These are phyloP conservation scores for Corymbia citriodora DNA, from an alignment of 441 rosid genomes.

Conservation along the genomic window DNA sequence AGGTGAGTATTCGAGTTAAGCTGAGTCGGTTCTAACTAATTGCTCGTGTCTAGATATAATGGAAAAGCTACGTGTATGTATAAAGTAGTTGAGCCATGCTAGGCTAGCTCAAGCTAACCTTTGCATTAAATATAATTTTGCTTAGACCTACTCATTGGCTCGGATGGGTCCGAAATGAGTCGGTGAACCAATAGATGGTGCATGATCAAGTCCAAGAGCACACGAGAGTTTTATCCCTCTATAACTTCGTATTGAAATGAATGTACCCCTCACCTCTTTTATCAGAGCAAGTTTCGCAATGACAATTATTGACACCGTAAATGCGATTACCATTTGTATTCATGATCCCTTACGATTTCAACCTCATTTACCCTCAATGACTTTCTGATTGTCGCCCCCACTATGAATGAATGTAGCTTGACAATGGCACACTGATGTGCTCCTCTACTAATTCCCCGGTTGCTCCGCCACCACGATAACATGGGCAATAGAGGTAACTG, in stretches of 20 bases:
- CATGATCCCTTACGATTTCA: neutral
- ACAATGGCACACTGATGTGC: neutral
- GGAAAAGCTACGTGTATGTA: neutral
- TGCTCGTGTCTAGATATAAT: accelerated
- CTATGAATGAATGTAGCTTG: no score
- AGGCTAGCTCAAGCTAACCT: neutral
- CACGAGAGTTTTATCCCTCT: neutral
- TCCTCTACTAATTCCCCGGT: neutral
- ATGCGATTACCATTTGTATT: neutral
- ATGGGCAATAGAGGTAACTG: neutral
- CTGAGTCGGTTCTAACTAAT: neutral
- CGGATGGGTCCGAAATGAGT: neutral
- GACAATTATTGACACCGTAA: neutral
- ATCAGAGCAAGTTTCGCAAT: neutral
- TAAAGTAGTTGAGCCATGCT: neutral
- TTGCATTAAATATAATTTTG: neutral
- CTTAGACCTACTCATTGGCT: neutral
- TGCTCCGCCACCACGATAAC: neutral
- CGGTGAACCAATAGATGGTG: accelerated
- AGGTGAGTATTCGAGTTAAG: neutral
- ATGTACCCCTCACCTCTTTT: neutral
- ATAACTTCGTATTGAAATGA: neutral
- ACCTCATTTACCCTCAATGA: neutral
- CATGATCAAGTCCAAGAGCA: accelerated
- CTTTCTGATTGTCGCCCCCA: neutral